phyloP scores from a whole-genome alignment of 192 early-diverging fungal genomes.

The Gonapodya prolifera region DNA sequence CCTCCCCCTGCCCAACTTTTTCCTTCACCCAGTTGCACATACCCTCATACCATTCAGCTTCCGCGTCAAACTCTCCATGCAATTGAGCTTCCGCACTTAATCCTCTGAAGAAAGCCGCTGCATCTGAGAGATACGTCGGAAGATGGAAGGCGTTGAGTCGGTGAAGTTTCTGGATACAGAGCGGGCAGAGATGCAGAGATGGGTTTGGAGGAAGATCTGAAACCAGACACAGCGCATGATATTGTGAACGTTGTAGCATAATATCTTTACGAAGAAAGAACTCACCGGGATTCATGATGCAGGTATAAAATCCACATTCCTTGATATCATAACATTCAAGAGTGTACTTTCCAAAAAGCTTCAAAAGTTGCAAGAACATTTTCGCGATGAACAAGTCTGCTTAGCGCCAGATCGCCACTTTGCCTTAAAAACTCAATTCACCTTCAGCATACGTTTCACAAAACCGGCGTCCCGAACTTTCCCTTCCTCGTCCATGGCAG shows the following conservation, averaged over 20 bases:
- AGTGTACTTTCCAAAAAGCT: background rate
- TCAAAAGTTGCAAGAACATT: too few species aligned
- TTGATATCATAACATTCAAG: background rate
- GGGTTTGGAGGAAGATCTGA: background rate
- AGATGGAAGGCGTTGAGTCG: background rate
- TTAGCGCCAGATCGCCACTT: background rate
- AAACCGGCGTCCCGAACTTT: background rate
- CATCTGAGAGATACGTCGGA: background rate
- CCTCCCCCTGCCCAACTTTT: background rate
- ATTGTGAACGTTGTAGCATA: too few species aligned
- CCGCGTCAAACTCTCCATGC: background rate
- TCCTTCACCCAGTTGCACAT: background rate
- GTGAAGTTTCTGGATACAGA: background rate
- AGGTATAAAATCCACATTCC: background rate
- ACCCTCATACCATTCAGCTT: background rate
- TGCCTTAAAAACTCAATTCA: too few species aligned
- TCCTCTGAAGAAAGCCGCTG: background rate
- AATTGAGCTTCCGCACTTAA: background rate
- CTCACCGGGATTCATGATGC: background rate
- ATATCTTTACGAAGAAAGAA: background rate
- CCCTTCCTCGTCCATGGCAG: background rate
- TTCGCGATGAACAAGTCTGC: background rate
- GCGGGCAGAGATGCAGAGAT: background rate
- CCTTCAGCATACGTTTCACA: background rate
- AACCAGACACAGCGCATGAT: too few species aligned